Base-by-base conservation (phyloP, 495 filamentous ascomycete genomes). In the Talaromyces nanjingensis region DNA sequence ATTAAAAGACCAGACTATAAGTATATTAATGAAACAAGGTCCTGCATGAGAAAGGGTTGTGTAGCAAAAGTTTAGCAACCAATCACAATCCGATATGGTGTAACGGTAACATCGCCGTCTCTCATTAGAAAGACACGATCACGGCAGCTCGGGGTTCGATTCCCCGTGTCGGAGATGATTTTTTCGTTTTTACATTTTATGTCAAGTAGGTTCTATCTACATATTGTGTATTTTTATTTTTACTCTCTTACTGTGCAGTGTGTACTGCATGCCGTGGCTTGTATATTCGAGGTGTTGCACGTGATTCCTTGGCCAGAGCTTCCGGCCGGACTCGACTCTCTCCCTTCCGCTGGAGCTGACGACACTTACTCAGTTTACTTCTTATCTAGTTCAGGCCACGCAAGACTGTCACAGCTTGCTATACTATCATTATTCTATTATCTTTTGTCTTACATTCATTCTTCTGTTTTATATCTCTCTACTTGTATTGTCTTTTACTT, bases 131-230 rank as follows among this genome's bases (percentile, higher is more conserved):
- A 42, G 37, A 42, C 37, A 42, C 37, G 37, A 42, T 42, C 49
- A 54, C 49, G 49, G 56, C 56, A 59, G 56, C 58, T 60, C 58
- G 58, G 58, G 58, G 58, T 60, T 60, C 58, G 58, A 60, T 60
- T 60, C 58, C 58, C 58, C 58, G 58, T 60, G 27, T 60, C 58
- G 58, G 58, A 60, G 58, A 45, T 45, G 1, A 7, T 12, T 58
- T 33, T 25, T 58, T 58, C 16, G 2, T 33, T 27, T 27, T 27
- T 27, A 5, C 27, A 5, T 27, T n/a, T n/a, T n/a, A n/a, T n/a
- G n/a, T n/a, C n/a, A n/a, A n/a, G n/a, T n/a, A n/a, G n/a, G n/a
- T n/a, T n/a, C n/a, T n/a, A n/a, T n/a, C n/a, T 27, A 5, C 3
- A 27, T 27, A 11, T 12, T 12, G 1, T 37, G 9, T 11, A 3